Conservation (phyloP, 257 asterid species). For the Linaria vulgaris region DNA sequence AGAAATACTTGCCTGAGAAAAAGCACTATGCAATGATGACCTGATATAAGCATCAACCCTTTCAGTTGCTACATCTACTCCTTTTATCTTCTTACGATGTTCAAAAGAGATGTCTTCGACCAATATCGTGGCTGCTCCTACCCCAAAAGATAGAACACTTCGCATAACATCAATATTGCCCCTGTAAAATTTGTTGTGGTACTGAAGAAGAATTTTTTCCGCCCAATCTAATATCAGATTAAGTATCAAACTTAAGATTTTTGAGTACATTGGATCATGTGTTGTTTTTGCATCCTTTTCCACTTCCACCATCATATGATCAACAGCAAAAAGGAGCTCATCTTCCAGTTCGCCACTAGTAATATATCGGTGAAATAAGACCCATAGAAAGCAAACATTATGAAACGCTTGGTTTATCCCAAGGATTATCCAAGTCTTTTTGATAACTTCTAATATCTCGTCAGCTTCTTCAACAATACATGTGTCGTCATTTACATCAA, state of each 20-base stretch:
- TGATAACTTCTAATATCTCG: slow-evolving; percentile 74
- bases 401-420: slow-evolving; percentile 68
- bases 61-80: slow-evolving; percentile 46
- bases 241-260: slow-evolving; percentile 47
- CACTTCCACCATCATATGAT: slow-evolving; percentile 61
- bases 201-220: slow-evolving; percentile 55
- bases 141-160: slow-evolving; percentile 57
- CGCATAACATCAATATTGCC: slow-evolving; percentile 65
- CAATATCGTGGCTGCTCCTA: slow-evolving; percentile 57
- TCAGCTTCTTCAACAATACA: slow-evolving; percentile 83
- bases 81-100: slow-evolving; percentile 44
- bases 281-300: slow-evolving; percentile 46
- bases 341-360: slow-evolving; percentile 57
- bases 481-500: slow-evolving; percentile 67
- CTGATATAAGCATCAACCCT: slow-evolving; percentile 75
- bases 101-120: slow-evolving; percentile 40
- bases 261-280: slow-evolving; percentile 49
- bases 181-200: slow-evolving; percentile 72
- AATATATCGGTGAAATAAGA: slow-evolving; percentile 59
- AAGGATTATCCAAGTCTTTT: slow-evolving; percentile 82
- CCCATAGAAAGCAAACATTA: slow-evolving; percentile 80
- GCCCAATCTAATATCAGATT: slow-evolving; percentile 65
- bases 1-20: slow-evolving; percentile 71
- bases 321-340: slow-evolving; percentile 72
- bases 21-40: slow-evolving; percentile 64